phyloP scores from a whole-genome alignment of 768 basidiomycete genomes.

The Cystofilobasidium capitatum region DNA sequence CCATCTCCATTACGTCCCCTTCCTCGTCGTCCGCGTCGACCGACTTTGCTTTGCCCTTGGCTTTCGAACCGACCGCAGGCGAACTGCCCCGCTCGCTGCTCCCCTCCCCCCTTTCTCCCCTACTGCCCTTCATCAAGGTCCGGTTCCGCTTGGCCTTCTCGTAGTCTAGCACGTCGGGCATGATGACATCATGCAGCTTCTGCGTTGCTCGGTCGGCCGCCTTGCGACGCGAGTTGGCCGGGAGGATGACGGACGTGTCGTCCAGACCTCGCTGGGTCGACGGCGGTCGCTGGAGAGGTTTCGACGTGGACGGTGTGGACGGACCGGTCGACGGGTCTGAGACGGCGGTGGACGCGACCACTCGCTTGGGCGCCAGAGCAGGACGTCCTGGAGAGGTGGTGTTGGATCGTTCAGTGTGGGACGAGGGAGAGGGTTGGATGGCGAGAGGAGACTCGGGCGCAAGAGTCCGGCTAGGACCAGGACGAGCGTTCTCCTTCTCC shows the following conservation, averaged over 20 bases:
- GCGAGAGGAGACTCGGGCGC: not conserved
- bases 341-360: not conserved
- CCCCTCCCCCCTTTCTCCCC: conserved; percentile 22
- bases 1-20: not conserved
- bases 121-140: conserved; percentile 25
- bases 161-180: conserved; percentile 66
- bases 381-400: not conserved
- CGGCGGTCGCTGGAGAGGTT: not conserved
- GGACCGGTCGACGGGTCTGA: not conserved
- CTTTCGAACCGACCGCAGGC: not conserved
- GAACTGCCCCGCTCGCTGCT: conserved; percentile 14
- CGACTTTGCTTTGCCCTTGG: conserved; percentile 6
- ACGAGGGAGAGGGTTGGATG: not conserved
- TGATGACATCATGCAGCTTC: conserved; percentile 49
- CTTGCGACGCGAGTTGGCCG: conserved; percentile 39
- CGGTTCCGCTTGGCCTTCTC: conserved; percentile 54
- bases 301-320: not conserved
- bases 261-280: not conserved
- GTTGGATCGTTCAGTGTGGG: not conserved
- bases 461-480: no score
- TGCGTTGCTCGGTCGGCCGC: conserved; percentile 51
- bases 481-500: no score
- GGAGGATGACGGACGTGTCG: conserved; percentile 15
- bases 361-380: not conserved
- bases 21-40: not conserved